Evolutionary conservation across 495 filamentous ascomycete species (phyloP).

Genomic region (Rusavskia elegans): DNA sequence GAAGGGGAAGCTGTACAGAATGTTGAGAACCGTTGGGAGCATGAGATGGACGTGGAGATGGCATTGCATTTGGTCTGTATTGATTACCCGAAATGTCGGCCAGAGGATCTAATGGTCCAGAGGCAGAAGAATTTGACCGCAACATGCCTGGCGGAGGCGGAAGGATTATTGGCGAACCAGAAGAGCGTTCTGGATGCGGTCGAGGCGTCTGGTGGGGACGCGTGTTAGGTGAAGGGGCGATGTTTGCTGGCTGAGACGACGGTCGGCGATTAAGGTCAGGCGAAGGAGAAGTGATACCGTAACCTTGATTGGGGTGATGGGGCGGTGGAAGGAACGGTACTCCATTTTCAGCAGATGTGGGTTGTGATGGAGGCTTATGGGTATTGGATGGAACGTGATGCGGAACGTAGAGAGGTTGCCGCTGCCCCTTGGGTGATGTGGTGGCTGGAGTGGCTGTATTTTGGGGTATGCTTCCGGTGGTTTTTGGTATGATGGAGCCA

Average conservation of each 20-base stretch:
- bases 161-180: constrained; percentile 13
- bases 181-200: constrained; percentile 8
- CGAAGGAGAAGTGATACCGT: constrained; percentile 2
- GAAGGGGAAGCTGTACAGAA: constrained; percentile 1
- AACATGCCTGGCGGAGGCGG: constrained; percentile 14
- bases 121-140: constrained; percentile 9
- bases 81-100: constrained; percentile 10
- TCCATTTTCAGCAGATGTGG: constrained; percentile 5
- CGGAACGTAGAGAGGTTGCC: not conserved
- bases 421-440: not conserved
- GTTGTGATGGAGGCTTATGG: constrained; percentile 1
- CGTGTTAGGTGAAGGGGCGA: constrained; percentile 9
- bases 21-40: constrained; percentile 2
- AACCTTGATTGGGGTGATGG: constrained; percentile 5
- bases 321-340: constrained; percentile 10
- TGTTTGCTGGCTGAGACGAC: constrained; percentile 5
- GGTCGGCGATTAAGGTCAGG: constrained; percentile 8
- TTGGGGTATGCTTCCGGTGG: not conserved
- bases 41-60: constrained; percentile 10
- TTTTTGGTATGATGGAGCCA: not conserved
- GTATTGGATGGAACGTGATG: not conserved
- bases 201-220: constrained; percentile 6
- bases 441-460: not conserved
- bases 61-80: constrained; percentile 8
- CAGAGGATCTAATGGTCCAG: constrained; percentile 9